Base-by-base conservation (phyloP, 495 filamentous ascomycete genomes). In the Podospora australis region DNA sequence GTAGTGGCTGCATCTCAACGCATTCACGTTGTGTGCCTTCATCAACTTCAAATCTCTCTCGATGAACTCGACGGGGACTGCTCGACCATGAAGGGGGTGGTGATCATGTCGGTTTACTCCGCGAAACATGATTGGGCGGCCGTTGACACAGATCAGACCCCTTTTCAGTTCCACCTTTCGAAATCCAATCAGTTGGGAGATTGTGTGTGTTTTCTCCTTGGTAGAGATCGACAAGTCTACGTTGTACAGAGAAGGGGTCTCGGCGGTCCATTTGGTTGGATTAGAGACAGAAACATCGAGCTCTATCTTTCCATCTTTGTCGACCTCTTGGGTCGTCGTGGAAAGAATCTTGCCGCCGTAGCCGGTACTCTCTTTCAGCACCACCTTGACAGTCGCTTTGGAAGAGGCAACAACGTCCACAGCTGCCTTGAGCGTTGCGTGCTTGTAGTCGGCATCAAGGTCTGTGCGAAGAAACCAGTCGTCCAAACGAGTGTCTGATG, bases 21-120 rank as follows among this genome's bases (percentile, higher is more conserved):
- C 74, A 52, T 84, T 84, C 60, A 86, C 70, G 28, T 84, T 86
- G 60, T 84, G 77, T 5, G 56, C 63, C 57, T 86, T 86, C 82
- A 86, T 86, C 11, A 80, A 54, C n/a, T 78, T 52, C 10, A 84
- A 69, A 48, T 86, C 82, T 13, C 68, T 53, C 17, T 66, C 64
- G 51, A 84, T 69, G 53, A 79, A 80, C 8, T 74, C 68, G 3
- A 72, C 46, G 3, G 81, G 78, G 8, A 84, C 80, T 4, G 79
- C 74, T 5, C 82, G 77, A 3, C 82, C 82, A 32, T 70, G 65
- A 2, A 44, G 59, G 0, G 78, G 79, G 44, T 84, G 79, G 54
- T 84, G 79, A 39, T 84, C 82, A 47, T 83, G 82, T 9, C 78
- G 67, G 56, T 84, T 84, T 17, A 79, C 79, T 10, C 82, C 82